Evolutionary conservation across 2,329 filamentous ascomycete genomes (phyloP), one percentile per base, ranked within the genome.

Genomic region (Plenodomus lindquistii): DNA sequence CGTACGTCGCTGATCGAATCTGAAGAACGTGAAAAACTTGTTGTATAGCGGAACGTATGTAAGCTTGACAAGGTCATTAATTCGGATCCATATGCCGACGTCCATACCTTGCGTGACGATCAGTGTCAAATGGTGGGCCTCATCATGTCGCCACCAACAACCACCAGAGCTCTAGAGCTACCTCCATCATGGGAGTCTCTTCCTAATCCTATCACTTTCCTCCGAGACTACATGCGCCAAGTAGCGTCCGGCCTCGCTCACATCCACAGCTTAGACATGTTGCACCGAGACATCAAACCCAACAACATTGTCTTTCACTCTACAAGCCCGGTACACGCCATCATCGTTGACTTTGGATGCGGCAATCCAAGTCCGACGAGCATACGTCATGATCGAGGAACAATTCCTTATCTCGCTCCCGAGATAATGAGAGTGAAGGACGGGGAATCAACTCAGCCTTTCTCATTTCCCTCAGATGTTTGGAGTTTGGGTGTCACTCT

Each of bases 261-360:
- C 11, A 21, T 46, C 0, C 44, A 46, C 37, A 36, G 37, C 27
- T 22, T 40, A 11, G 35, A 27, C 17, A 36, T 46, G 22, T 18
- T 46, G 11, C 44, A 46, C 20, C 44, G 29, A 9, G 44, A 46
- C 27, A 46, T 46, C 37, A 46, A 46, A 18, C 44, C 44, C 1
- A 24, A 46, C 17, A 46, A 46, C 8, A 41, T 1, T 11, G 22
- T 24, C 22, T 24, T 6, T 24, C 22, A 11, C 22, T 24, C 22
- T 11, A 44, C 18, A 10, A 24, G 15, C 31, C 41, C 41, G 18
- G 41, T 44, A 22, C 17, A 44, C 16, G 41, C 34, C 41, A 8
- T 44, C 31, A 44, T 44, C 27, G n/a, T 44, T 31, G 41, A 44
- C 21, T 44, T 44, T 22, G 41, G 41, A 21, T 37, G 34, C 21